Evolutionary conservation across 768 basidiomycete species (phyloP), one percentile per base, ranked within the genome.

Genomic region (Chalciporus pseudorubinellus): DNA sequence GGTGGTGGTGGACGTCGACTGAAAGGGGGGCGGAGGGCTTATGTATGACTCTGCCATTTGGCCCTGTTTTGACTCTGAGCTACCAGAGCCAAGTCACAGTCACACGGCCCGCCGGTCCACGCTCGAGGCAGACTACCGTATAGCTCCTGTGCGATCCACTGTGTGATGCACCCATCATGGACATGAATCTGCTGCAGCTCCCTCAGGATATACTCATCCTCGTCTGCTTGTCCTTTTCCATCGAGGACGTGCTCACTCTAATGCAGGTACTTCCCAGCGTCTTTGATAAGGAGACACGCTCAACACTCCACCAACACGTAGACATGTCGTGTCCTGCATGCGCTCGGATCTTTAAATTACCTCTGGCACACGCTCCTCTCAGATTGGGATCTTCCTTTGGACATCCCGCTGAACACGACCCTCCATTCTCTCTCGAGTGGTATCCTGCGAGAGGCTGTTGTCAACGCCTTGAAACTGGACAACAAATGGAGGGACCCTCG

Each of bases 281-380:
- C 40, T 33, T 20, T 40, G 41, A 16, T 18, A 6, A 24, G 20
- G 11, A 55, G 53, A 66, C 54, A 50, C 46, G 33, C 45, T 51
- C 33, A 52, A 39, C 54, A 53, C 40, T n/a, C 40, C 47, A 53
- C 33, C 26, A 26, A 63, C 71, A 72, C 70, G 70, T 64, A 84
- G 80, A 77, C 79, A 64, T 81, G 81, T 74, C 83, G 82, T 76
- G 77, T 68, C 53, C 66, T 83, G 51, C 76, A 84, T 68, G 74
- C 74, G n/a, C 73, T 78, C 39, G 74, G 73, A 13, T 72, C 71
- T 44, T 65, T 65, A 36, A 77, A 85, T 60, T 81, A 81, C 62
- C 63, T 81, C 34, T 84, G 82, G 81, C 82, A 79, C 72, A 72
- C 29, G 56, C 79, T 48, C 20, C 50, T 59, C 36, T 48, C 52